A percentile compares a stretch with the other conserved stretches of the same genome.
These are phyloP conservation scores for Asterophora lycoperdoides DNA, from an alignment of 768 basidiomycete genomes.

Conservation along the genomic window DNA sequence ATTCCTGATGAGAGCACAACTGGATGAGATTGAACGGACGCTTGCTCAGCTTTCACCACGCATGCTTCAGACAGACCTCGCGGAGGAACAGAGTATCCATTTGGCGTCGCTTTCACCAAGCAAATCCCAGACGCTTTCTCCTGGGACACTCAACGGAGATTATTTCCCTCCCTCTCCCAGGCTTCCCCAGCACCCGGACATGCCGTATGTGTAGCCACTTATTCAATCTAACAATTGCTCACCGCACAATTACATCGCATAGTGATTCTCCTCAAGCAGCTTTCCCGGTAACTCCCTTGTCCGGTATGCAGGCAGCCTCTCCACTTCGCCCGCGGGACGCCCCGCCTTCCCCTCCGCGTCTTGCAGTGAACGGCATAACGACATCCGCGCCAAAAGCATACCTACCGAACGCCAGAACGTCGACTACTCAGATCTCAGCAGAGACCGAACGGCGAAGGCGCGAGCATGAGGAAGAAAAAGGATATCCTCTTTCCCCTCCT, in stretches of 20 bases:
- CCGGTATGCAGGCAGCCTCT: constrained; percentile 28
- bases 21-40: constrained; percentile 78
- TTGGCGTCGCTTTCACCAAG: constrained; percentile 30
- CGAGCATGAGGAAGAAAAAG: constrained; percentile 48
- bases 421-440: constrained; percentile 29
- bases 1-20: constrained; percentile 63
- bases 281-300: constrained; percentile 42
- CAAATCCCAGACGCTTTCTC: constrained; percentile 26
- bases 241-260: background rate
- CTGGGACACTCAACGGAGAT: constrained; percentile 22
- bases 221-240: background rate
- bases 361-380: constrained; percentile 68
- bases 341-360: constrained; percentile 52
- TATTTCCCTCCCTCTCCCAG: constrained; percentile 35
- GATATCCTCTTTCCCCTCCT: constrained; percentile 38
- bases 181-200: constrained; percentile 27
- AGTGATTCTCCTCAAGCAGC: constrained; percentile 19
- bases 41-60: constrained; percentile 67
- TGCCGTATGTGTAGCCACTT: constrained; percentile 21
- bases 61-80: constrained; percentile 36
- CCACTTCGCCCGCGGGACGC: constrained; percentile 21
- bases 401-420: constrained; percentile 20
- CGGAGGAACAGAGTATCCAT: constrained; percentile 27
- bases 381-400: constrained; percentile 53
- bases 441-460: constrained; percentile 47